phyloP scores from a whole-genome alignment of 306 rosid species.

The Alnus rubra region DNA sequence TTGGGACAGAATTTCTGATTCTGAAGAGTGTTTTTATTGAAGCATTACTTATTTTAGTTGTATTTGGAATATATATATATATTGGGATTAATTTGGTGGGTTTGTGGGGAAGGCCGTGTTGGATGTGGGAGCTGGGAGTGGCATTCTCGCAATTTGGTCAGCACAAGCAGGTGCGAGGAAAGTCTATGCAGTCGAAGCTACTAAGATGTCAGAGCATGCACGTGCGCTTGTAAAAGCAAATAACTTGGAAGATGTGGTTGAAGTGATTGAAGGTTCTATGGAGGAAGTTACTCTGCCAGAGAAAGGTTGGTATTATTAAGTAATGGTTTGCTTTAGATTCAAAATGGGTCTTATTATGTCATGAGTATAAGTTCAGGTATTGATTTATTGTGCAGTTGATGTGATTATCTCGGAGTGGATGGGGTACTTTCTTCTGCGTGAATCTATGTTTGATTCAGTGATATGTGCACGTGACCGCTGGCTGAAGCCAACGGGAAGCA shows the following conservation, averaged over 20 bases:
- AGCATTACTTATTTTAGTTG: background rate
- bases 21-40: background rate
- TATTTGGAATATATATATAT: constrained; percentile 27
- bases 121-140: constrained; percentile 99
- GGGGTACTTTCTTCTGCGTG: constrained; percentile 98
- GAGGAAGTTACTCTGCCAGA: constrained; percentile 89
- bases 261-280: constrained; percentile 87
- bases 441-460: constrained; percentile 98
- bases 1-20: background rate
- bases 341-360: background rate
- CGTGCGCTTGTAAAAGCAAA: constrained; percentile 75
- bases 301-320: constrained; percentile 60
- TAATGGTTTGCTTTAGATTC: background rate
- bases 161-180: constrained; percentile 98
- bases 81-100: constrained; percentile 21
- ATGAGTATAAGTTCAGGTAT: background rate
- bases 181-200: constrained; percentile 98
- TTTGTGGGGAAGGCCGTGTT: constrained; percentile 73
- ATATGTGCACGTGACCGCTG: constrained; percentile 97
- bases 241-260: constrained; percentile 64
- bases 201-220: constrained; percentile 94
- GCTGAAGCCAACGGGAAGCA: constrained; percentile 96
- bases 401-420: constrained; percentile 99
- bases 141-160: constrained; percentile 98
- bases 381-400: constrained; percentile 61